Conservation (phyloP, 495 filamentous ascomycete genomes). For the Hypoxylon perforatum region DNA sequence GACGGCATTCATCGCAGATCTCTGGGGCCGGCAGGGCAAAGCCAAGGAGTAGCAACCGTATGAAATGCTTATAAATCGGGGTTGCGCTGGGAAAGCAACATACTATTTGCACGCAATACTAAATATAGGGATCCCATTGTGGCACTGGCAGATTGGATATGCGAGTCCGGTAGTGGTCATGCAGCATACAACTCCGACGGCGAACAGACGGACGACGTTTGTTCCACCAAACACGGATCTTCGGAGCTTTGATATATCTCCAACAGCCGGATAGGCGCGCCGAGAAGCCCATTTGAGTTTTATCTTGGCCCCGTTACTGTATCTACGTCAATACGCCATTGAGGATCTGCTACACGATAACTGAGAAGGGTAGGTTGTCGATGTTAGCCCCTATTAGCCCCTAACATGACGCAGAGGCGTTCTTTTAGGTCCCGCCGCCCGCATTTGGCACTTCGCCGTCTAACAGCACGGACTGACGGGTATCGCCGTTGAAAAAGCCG, state of each 20-base stretch:
- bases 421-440: too few relatives aligned
- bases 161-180: not conserved
- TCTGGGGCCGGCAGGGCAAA: constrained; percentile 43
- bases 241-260: not conserved
- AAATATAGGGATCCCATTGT: not conserved
- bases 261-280: not conserved
- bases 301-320: not conserved
- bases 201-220: not conserved
- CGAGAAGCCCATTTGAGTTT: not conserved
- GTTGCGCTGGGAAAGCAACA: not conserved
- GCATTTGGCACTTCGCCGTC: too few relatives aligned
- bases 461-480: too few relatives aligned
- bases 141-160: too few relatives aligned
- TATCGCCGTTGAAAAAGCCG: too few relatives aligned
- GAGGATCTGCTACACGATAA: too few relatives aligned
- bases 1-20: constrained; percentile 46
- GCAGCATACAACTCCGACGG: not conserved
- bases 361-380: too few relatives aligned
- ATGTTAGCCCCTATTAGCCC: too few relatives aligned
- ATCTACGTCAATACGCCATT: not conserved
- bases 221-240: not conserved
- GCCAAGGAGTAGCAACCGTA: too few relatives aligned
- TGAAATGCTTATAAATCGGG: not conserved
- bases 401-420: too few relatives aligned
- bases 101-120: not conserved